Evolutionary conservation across 2,329 filamentous ascomycete genomes (phyloP), one percentile per base, ranked within the genome.

Genomic region (Fusarium armeniacum): DNA sequence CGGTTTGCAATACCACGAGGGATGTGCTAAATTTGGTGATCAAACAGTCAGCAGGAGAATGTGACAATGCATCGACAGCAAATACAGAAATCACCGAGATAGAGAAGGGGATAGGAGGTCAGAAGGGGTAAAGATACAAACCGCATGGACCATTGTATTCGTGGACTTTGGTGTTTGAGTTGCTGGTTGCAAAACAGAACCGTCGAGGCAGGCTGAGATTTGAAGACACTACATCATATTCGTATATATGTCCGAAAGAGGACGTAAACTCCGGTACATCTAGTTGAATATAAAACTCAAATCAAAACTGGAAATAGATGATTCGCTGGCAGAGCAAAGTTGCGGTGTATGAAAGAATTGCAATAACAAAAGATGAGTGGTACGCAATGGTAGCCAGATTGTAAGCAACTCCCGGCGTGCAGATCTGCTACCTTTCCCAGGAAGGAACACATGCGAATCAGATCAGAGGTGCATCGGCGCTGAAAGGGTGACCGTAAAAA

Each of bases 381-480:
- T 55, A 59, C 35, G 52, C 43, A 56, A 52, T 22, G 58, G 28
- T 22, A 40, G 33, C 33, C 46, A 60, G 56, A 60, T 43, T 50
- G 56, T 50, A 20, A 57, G 44, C 43, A 57, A 26, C 18, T 66
- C 61, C 50, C 32, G 43, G 40, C 28, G 49, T 26, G 71, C 45
- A 70, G 63, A 74, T 74, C 69, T 58, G 62, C 61, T 67, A 55
- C 63, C 62, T 33, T 36, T 52, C 28, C 20, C 15, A 67, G 56
- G 50, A 35, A 35, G 47, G 38, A 58, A 45, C 52, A 52, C 45
- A 61, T 58, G 58, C 62, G 35, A 47, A 62, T 73, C 66, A 73
- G 65, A 59, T 57, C 64, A 61, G 67, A 53, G 40, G 32, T 55
- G 69, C 62, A 60, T 68, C 57, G 59, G 51, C 18, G 64, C 53